These are phyloP conservation scores for Starmera stellimalicola DNA, from an alignment of 1,139 yeast genomes.

Conservation along the genomic window DNA sequence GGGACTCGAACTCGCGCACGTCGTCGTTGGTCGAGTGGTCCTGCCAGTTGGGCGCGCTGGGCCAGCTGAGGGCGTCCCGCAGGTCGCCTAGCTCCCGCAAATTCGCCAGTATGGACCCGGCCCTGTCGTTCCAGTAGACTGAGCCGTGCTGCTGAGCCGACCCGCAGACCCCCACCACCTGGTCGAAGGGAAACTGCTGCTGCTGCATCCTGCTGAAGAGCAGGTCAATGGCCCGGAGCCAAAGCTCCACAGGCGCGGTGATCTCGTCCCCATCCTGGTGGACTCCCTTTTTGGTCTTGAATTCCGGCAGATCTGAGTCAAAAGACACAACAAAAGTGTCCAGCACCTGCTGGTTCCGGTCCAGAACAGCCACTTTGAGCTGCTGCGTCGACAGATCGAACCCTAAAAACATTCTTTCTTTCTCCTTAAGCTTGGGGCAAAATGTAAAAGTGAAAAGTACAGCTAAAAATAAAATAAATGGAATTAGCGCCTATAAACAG, in stretches of 20 bases:
- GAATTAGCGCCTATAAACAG: constrained; percentile 3
- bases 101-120: too few relatives aligned
- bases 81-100: constrained; percentile 36
- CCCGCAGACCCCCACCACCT: constrained; percentile 68
- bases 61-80: constrained; percentile 46
- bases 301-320: constrained; percentile 51
- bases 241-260: constrained; percentile 76
- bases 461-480: background rate
- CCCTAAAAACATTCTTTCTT: constrained; percentile 42
- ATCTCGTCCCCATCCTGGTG: constrained; percentile 41
- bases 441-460: background rate
- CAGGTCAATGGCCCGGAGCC: constrained; percentile 77
- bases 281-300: constrained; percentile 67
- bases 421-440: background rate
- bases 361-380: constrained; percentile 63
- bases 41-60: constrained; percentile 86
- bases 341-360: constrained; percentile 41
- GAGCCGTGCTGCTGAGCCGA: constrained; percentile 94
- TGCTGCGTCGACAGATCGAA: constrained; percentile 89
- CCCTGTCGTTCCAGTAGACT: constrained; percentile 60
- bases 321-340: constrained; percentile 62
- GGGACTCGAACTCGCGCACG: constrained; percentile 49
- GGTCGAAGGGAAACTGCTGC: constrained; percentile 45
- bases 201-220: constrained; percentile 46
- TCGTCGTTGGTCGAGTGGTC: constrained; percentile 81